Evolutionary conservation across 345 rosid species (phyloP), one percentile per base, ranked within the genome.

Genomic region (Salix koriyanagi): DNA sequence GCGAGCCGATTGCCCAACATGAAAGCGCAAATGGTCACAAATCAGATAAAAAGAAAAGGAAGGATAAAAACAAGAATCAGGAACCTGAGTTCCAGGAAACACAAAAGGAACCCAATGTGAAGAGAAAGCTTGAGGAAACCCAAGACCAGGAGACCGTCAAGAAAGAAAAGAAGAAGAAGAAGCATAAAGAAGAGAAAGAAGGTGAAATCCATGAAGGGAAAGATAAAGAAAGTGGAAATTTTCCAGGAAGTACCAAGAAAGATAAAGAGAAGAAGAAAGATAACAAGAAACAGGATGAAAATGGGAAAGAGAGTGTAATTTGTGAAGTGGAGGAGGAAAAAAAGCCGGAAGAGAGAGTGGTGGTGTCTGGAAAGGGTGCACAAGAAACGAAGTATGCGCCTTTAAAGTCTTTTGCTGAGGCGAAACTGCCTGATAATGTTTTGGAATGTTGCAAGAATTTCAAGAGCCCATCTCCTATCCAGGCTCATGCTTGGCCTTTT

Each of bases 401-500:
- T 1, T 69, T 92, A 75, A 85, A 80, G 64, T 82, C 81, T 2
- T 96, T 96, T 79, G 76, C 86, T 7, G 86, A 86, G 67, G 79
- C 91, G 0, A 88, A 90, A 65, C 80, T 96, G 73, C 97, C 97
- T 0, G 93, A 83, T 75, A 82, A 85, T 73, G 99, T 96, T 34
- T 75, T 96, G 67, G 77, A 78, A 46, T 96, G 97, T 83, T 96
- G 98, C 79, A 88, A 89, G 82, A 82, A 78, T 72, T 96, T 93
- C 70, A 77, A 87, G 79, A 88, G 75, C 12, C 99, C 99, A 4
- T 96, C 99, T 62, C 91, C 97, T 1, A 93, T 93, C 84, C 99
- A 96, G 87, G 87, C 99, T 7, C 89, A 90, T 70, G 87, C 97
- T 2, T 96, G 98, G 99, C 99, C 99, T 3, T 93, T 92, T 83